phyloP scores from a whole-genome alignment of 2,329 filamentous ascomycete genomes.

The Zopfia rhizophila region DNA sequence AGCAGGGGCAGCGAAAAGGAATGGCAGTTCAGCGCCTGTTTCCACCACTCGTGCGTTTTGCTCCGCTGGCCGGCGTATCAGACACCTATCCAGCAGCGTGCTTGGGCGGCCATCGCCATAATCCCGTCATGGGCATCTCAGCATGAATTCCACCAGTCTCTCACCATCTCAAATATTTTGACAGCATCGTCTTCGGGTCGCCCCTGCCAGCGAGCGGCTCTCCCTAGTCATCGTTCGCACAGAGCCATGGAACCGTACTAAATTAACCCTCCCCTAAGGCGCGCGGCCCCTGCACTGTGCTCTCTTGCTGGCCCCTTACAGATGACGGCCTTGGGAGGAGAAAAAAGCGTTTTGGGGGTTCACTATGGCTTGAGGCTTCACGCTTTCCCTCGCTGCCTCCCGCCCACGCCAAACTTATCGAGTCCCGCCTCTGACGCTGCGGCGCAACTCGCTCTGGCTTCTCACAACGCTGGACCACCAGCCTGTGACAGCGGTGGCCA shows the following conservation, averaged over 20 bases:
- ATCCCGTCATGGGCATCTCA: no score
- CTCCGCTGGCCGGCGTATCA: constrained; percentile 9
- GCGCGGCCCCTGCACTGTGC: constrained; percentile 30
- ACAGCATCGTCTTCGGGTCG: constrained; percentile 22
- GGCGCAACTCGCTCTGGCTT: constrained; percentile 18
- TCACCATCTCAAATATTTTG: constrained; percentile 37
- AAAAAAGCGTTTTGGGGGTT: constrained; percentile 15
- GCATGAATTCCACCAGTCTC: constrained; percentile 25
- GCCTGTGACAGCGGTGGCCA: constrained; percentile 31
- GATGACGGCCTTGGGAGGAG: constrained; percentile 18
- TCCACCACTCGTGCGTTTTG: constrained; percentile 4
- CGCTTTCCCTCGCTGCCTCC: constrained; percentile 4
- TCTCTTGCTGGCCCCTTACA: constrained; percentile 28
- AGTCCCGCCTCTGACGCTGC: constrained; percentile 22
- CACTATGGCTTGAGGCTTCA: constrained; percentile 15
- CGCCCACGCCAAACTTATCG: constrained; percentile 2
- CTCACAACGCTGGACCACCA: constrained; percentile 25
- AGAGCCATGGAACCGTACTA: no score
- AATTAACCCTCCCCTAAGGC: no score
- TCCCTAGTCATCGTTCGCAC: constrained; percentile 44
- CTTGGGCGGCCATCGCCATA: background rate
- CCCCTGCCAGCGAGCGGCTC: constrained; percentile 36
- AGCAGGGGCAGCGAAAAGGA: no score
- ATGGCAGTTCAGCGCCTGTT: constrained; percentile 14
- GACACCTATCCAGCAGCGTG: no score